These are phyloP conservation scores for Raffaelea ambrosiae DNA, from an alignment of 2,329 filamentous ascomycete genomes.

Conservation along the genomic window DNA sequence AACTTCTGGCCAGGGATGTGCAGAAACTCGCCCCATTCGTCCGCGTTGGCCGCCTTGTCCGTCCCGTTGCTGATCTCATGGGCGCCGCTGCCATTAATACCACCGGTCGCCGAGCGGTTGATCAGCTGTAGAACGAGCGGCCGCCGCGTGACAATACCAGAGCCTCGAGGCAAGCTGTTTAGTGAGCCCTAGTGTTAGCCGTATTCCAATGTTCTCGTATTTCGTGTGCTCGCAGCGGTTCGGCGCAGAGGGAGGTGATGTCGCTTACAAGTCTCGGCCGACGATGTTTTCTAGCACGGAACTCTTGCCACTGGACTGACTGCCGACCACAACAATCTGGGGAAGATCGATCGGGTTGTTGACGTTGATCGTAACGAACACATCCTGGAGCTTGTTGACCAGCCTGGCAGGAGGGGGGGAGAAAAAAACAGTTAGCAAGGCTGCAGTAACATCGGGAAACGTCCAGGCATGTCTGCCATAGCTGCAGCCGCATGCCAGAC, in stretches of 20 bases:
- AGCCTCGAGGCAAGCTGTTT: constrained; percentile 82
- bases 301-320: constrained; percentile 98
- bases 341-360: constrained; percentile 99
- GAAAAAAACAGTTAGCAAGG: not conserved
- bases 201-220: not conserved
- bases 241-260: not conserved
- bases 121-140: constrained; percentile 96
- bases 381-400: constrained; percentile 99
- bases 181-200: not conserved
- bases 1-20: constrained; percentile 92
- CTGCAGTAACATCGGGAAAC: not conserved
- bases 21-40: constrained; percentile 99
- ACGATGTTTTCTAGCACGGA: constrained; percentile 99
- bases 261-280: constrained; percentile 88
- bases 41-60: constrained; percentile 81
- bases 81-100: constrained; percentile 60
- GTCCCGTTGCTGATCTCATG: constrained; percentile 56
- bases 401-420: constrained; percentile 41
- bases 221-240: not conserved
- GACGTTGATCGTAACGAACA: constrained; percentile 95
- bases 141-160: constrained; percentile 92
- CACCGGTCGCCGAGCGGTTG: constrained; percentile 59
- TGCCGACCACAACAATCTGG: constrained; percentile 96
- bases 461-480: not conserved
- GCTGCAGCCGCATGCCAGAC: not conserved